These are phyloP conservation scores for Melaleuca quinquenervia DNA, from an alignment of 345 rosid genomes.

Conservation along the genomic window DNA sequence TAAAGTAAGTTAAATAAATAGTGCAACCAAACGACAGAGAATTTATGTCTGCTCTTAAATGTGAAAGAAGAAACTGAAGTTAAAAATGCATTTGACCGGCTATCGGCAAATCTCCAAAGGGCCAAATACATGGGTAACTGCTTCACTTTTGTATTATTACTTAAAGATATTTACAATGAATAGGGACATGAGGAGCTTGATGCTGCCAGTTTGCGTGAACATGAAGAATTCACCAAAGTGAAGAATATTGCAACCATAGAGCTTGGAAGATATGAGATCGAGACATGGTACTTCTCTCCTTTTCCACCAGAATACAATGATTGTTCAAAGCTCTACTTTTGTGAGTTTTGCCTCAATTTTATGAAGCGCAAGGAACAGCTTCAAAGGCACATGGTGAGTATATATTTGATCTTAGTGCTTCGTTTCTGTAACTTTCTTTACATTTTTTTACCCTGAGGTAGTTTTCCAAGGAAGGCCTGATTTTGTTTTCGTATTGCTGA, in stretches of 20 bases:
- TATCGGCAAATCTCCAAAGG: background rate
- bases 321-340: constrained; percentile 84
- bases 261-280: constrained; percentile 98
- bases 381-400: constrained; percentile 97
- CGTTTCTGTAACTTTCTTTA: background rate
- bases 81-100: background rate
- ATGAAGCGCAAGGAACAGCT: constrained; percentile 99
- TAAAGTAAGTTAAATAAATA: background rate
- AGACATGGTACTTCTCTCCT: constrained; percentile 99
- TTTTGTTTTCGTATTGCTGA: background rate
- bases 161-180: background rate
- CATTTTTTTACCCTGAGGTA: background rate
- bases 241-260: constrained; percentile 96
- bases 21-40: background rate
- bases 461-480: background rate
- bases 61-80: background rate
- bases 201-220: constrained; percentile 99
- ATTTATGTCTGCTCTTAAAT: background rate
- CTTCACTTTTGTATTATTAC: background rate
- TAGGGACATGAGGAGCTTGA: constrained; percentile 99
- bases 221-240: constrained; percentile 98
- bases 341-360: constrained; percentile 98
- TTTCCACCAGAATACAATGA: constrained; percentile 98
- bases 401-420: background rate
- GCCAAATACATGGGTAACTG: background rate